Evolutionary conservation across 2,329 filamentous ascomycete genomes (phyloP).

Genomic region (Hypoxylon sp.): DNA sequence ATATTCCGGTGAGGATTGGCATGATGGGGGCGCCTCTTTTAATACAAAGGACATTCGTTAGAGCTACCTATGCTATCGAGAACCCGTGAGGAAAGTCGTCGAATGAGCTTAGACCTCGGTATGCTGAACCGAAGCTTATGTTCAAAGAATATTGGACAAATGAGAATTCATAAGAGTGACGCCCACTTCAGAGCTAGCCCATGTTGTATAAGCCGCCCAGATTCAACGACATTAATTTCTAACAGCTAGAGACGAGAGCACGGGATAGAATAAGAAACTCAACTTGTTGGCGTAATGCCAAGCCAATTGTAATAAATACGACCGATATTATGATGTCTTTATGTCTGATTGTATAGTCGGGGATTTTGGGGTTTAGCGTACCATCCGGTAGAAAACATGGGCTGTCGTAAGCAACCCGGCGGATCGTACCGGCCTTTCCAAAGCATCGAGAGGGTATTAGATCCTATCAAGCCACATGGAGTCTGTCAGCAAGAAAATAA

Average conservation of each 20-base stretch:
- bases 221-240: background rate
- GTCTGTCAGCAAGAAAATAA: slow-evolving; percentile 25
- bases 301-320: slow-evolving; percentile 7
- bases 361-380: slow-evolving; percentile 30
- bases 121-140: background rate
- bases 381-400: slow-evolving; percentile 29
- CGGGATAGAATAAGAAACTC: background rate
- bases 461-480: slow-evolving; percentile 26
- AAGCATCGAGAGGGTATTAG: slow-evolving; percentile 35
- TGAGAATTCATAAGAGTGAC: background rate
- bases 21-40: background rate
- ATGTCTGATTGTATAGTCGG: slow-evolving; percentile 28
- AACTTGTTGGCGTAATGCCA: background rate
- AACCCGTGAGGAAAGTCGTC: background rate
- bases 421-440: slow-evolving; percentile 36
- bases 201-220: background rate
- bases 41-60: slow-evolving; percentile 2
- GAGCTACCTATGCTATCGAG: background rate
- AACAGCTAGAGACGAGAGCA: background rate
- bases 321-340: slow-evolving; percentile 14
- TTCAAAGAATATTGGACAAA: background rate
- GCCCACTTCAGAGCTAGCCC: background rate
- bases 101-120: slow-evolving; percentile 3
- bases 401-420: slow-evolving; percentile 23
- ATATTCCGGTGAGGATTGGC: background rate